A percentile compares a stretch with the other conserved stretches of the same genome.
phyloP scores from a whole-genome alignment of 2,329 filamentous ascomycete species.

The Dendrostoma leiphaemia region DNA sequence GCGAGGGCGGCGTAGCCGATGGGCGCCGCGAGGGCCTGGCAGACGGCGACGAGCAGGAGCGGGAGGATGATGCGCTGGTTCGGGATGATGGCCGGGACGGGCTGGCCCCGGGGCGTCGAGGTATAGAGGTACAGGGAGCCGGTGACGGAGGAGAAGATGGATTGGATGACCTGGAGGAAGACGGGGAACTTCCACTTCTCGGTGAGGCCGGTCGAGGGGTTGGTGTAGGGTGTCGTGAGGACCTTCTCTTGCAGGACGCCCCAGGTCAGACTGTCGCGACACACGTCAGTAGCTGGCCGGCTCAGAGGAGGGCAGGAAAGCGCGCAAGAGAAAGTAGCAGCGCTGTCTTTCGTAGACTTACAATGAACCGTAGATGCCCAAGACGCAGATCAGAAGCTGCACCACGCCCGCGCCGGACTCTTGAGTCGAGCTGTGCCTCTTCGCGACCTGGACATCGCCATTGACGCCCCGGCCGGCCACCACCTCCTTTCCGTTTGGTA shows the following conservation, averaged over 20 bases:
- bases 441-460: conserved; percentile 22
- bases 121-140: conserved; percentile 77
- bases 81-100: conserved; percentile 70
- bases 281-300: background rate
- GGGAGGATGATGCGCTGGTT: conserved; percentile 71
- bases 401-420: conserved; percentile 54
- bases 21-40: conserved; percentile 84
- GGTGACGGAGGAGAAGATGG: conserved; percentile 78
- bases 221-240: conserved; percentile 84
- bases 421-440: background rate
- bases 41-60: conserved; percentile 81
- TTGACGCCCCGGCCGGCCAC: conserved; percentile 29
- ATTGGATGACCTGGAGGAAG: conserved; percentile 95
- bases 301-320: background rate
- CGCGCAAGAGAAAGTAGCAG: too few species aligned
- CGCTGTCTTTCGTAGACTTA: conserved; percentile 46
- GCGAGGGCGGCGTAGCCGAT: conserved; percentile 91
- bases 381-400: conserved; percentile 83
- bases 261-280: conserved; percentile 73
- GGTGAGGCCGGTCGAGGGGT: conserved; percentile 48
- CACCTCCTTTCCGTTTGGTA: conserved; percentile 32
- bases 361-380: conserved; percentile 96
- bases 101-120: conserved; percentile 53
- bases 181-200: conserved; percentile 91
- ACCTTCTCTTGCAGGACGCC: conserved; percentile 95